Base-by-base conservation (phyloP, 2,329 filamentous ascomycete genomes). In the Sarocladium oryzae region DNA sequence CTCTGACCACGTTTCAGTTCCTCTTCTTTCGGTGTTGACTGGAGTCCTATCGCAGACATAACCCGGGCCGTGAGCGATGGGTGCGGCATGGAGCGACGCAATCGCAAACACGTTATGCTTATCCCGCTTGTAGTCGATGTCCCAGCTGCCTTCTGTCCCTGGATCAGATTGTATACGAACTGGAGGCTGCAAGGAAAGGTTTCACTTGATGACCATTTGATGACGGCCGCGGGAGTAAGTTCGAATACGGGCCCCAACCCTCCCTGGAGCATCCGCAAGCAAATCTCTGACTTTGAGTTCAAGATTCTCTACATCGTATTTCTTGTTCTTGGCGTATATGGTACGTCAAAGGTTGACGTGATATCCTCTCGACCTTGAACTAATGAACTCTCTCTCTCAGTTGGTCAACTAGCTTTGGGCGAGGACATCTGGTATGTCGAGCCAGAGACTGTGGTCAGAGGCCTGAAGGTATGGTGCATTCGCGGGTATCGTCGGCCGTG, bases 161-260 rank as follows among this genome's bases (percentile, higher is more conserved):
- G 64, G 28, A 43, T 72, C 20, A 63, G 71, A n/a, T 51, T 73
- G 3, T 71, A 63, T 43, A 62, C 62, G 15, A 59, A 70, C 11
- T 67, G 66, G 65, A 59, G 53, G 32, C 63, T 61, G 5, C 54
- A 60, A 6, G 56, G 60, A 4, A 53, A 58, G 4, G 63, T 67
- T 20, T 66, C 64, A 23, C 15, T 63, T 4, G 70, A 74, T 45
- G 71, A 74, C 54, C 71, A 67, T 55, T 57, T 71, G 16, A 66
- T 71, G 60, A 54, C 67, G 4, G 54, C 59, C n/a, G 61, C 66
- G 16, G 58, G 60, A 52, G 67, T 70, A 58, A 36, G 65, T 52
- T 23, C 16, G 28, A 15, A 4, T 40, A 4, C 18, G 6, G 6
- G n/a, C 21, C 36, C 13, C 16, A 10, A 13, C 16, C 36, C n/a